phyloP scores from a whole-genome alignment of 768 basidiomycete genomes.

The Suillus placidus region DNA sequence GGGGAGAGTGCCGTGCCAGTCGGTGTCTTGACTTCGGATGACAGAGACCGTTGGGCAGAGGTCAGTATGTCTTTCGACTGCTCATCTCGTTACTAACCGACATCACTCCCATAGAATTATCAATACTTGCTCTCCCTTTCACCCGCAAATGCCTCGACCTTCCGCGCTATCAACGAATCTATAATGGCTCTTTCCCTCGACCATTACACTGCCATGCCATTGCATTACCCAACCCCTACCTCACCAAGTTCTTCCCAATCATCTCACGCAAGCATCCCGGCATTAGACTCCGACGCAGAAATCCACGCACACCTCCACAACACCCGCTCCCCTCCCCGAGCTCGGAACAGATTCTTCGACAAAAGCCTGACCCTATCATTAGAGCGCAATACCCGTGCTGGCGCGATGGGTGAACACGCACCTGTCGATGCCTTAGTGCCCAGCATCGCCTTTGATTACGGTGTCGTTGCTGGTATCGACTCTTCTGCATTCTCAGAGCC shows the following conservation, averaged over 20 bases:
- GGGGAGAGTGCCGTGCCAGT: conserved; percentile 66
- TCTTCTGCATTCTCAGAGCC: conserved; percentile 39
- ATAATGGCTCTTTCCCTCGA: conserved; percentile 85
- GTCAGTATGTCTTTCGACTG: conserved; percentile 42
- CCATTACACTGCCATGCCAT: conserved; percentile 50
- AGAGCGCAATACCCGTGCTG: conserved; percentile 82
- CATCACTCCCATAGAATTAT: conserved; percentile 58
- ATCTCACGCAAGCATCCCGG: conserved; percentile 15
- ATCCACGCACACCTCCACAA: conserved; percentile 78
- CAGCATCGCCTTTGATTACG: conserved; percentile 83
- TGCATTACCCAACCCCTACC: conserved; percentile 23
- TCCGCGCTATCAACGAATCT: conserved; percentile 70
- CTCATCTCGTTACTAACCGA: conserved; percentile 7
- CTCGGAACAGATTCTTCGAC: conserved; percentile 88
- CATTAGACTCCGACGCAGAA: conserved; percentile 30
- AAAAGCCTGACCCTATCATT: conserved; percentile 83
- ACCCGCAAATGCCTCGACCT: conserved; percentile 58
- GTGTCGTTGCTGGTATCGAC: conserved; percentile 70
- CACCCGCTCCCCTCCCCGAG: conserved; percentile 65
- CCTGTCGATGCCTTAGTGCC: conserved; percentile 90
- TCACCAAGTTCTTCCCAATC: conserved; percentile 22
- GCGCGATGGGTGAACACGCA: conserved; percentile 89
- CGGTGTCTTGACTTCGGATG: conserved; percentile 76
- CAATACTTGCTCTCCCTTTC: conserved; percentile 68
- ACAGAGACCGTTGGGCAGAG: conserved; percentile 79